Conservation (phyloP, 2,329 filamentous ascomycete genomes). For the Lachnellula hyalina region DNA sequence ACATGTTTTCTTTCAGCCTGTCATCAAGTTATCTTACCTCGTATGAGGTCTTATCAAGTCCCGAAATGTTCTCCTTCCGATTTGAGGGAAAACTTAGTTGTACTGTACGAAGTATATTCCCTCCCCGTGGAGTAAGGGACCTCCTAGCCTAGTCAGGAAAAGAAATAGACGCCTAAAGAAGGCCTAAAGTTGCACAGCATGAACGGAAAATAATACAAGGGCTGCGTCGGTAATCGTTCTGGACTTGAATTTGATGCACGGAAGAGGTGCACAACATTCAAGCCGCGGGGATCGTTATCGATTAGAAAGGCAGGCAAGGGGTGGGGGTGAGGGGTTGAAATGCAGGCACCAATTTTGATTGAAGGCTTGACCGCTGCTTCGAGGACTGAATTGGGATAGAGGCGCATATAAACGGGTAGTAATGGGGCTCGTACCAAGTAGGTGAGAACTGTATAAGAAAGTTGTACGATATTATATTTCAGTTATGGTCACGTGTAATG, state of each 20-base stretch:
- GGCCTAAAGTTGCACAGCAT: no score
- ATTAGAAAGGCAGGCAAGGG: not conserved
- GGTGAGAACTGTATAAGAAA: no score
- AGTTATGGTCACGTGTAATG: no score
- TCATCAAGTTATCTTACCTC: no score
- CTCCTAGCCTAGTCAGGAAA: no score
- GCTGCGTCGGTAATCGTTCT: not conserved
- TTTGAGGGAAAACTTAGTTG: constrained; percentile 1
- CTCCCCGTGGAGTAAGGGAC: not conserved
- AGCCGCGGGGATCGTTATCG: not conserved
- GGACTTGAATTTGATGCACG: not conserved
- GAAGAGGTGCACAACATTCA: not conserved
- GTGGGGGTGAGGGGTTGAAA: not conserved
- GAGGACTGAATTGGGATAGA: not conserved
- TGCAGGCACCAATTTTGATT: not conserved
- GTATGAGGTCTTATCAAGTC: not conserved
- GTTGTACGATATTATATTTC: no score
- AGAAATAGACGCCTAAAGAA: no score
- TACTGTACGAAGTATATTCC: not conserved
- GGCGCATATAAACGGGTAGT: not conserved
- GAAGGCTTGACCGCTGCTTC: constrained; percentile 1
- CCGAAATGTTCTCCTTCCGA: not conserved
- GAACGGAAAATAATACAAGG: not conserved
- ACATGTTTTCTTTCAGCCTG: constrained; percentile 10
- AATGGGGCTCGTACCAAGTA: no score